phyloP scores from a whole-genome alignment of 202 grass and related monocot genomes.

The Panicum virgatum region DNA sequence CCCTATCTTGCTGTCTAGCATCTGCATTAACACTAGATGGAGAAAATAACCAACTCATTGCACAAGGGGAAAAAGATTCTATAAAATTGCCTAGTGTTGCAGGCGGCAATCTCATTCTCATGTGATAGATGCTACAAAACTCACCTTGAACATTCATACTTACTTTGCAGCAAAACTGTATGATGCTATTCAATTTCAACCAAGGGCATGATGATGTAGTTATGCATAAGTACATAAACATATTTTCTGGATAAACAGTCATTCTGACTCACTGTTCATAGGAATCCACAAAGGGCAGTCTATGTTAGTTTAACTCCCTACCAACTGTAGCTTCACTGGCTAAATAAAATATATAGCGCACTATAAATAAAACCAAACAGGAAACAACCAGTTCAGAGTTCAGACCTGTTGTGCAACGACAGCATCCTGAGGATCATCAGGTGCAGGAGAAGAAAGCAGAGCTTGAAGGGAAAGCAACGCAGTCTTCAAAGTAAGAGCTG shows the following conservation, averaged over 20 bases:
- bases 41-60: too few relatives aligned
- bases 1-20: not conserved
- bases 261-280: not conserved
- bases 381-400: not conserved
- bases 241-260: not conserved
- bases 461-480: slow-evolving; percentile 92
- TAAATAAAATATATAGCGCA: not conserved
- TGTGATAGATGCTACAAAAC: not conserved
- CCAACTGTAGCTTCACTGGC: not conserved
- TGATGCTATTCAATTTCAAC: slow-evolving; percentile 9
- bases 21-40: not conserved
- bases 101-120: not conserved
- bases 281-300: not conserved
- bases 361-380: not conserved
- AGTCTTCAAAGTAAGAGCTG: slow-evolving; percentile 91
- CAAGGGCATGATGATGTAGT: too few relatives aligned
- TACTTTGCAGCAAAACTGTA: not conserved
- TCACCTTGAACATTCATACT: not conserved
- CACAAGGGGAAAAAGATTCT: too few relatives aligned
- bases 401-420: slow-evolving; percentile 95
- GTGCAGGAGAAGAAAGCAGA: slow-evolving; percentile 81
- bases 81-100: not conserved
- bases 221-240: not conserved
- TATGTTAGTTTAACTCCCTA: not conserved
- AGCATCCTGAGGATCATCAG: slow-evolving; percentile 96